These are phyloP conservation scores for Agrostemma githago DNA, from an alignment of 148 eudicot species.

Conservation along the genomic window DNA sequence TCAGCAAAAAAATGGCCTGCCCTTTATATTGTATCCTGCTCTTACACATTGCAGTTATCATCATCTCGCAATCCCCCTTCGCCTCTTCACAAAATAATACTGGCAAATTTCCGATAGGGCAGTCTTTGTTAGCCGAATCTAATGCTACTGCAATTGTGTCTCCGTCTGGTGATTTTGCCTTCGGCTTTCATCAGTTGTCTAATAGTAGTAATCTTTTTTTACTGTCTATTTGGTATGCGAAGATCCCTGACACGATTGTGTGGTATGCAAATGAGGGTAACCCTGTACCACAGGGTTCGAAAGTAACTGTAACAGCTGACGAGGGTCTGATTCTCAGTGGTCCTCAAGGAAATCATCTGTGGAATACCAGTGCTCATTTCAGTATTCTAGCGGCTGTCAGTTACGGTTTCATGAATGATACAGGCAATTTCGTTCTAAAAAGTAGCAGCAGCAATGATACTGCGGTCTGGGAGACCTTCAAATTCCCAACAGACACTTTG, in stretches of 20 bases:
- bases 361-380: constrained; percentile 20
- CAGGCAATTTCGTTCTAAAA: constrained; percentile 43
- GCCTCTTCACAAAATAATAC: background rate
- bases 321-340: constrained; percentile 43
- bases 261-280: constrained; percentile 39
- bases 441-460: constrained; percentile 2
- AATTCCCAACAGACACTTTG: constrained; percentile 39
- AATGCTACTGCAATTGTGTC: constrained; percentile 34
- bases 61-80: too few relatives aligned
- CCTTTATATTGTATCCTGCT: too few relatives aligned
- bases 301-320: constrained; percentile 26
- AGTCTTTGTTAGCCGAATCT: constrained; percentile 28
- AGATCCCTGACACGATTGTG: constrained; percentile 44
- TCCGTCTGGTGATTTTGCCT: constrained; percentile 51
- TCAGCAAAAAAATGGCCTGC: too few relatives aligned
- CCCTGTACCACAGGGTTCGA: constrained; percentile 34
- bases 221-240: constrained; percentile 52
- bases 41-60: background rate
- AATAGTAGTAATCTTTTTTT: constrained; percentile 27
- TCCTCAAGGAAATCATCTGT: constrained; percentile 32
- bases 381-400: background rate
- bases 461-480: constrained; percentile 43
- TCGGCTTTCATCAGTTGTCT: constrained; percentile 36
- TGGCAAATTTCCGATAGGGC: constrained; percentile 17
- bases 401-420: constrained; percentile 38